Base-by-base conservation (phyloP, 805 yeast species). In the Komagataella phaffii region DNA sequence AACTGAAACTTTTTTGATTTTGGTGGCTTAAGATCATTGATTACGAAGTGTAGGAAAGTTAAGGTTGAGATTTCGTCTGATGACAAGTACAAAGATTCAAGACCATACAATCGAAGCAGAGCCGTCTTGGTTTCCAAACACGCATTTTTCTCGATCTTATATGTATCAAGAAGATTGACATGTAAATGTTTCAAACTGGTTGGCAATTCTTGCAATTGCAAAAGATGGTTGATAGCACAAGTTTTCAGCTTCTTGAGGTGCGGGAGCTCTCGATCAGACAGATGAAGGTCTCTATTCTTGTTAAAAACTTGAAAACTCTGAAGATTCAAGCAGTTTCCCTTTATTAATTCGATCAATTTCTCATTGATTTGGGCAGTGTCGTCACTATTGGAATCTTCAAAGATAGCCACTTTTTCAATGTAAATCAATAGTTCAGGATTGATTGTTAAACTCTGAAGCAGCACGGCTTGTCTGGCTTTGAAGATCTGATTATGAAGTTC, bases 401-500 rank as follows among this genome's bases (percentile, higher is more conserved):
- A 63, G 0, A 77, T 61, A 0, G 59, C 58, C 2, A 77, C 57
- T 24, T 67, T 62, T 45, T 67, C 60, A 2, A 77, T 61, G 45
- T 59, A 57, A 3, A 51, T 14, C 18, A 66, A 63, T 18, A 76
- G 61, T 3, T 62, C 61, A 2, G 67, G 54, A 51, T 74, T 72
- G 47, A 68, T 54, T 3, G 49, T 52, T 23, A 75, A 55, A 1
- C 74, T 63, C 18, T 69, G 68, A 10, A 68, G 48, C 45, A 81
- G 59, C 2, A 72, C 62, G 44, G 66, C 67, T 48, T 80, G 64
- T 54, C 75, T 68, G 19, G 69, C 60, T 24, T 62, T 56, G 8
- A 68, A 59, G 17, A 73, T 59, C 47, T 69, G 56, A 30, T 65
- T 69, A 50, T 73, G 70, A 48, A 69, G 68, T 44, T 67, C 66